phyloP scores from a whole-genome alignment of 139 green algal species.

The Closterium sp. region DNA sequence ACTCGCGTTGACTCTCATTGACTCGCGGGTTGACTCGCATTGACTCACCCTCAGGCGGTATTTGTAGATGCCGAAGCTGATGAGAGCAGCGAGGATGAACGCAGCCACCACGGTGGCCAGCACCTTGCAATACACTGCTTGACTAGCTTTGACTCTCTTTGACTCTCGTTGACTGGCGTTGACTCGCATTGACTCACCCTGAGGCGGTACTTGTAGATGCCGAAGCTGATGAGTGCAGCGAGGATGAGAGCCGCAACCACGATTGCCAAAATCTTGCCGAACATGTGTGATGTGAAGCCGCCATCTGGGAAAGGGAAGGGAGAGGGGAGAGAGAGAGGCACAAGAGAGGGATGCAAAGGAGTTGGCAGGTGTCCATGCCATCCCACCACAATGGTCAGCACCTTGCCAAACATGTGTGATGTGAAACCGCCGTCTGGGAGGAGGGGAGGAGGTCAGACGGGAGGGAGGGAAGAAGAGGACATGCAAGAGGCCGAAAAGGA shows the following conservation, averaged over 20 bases:
- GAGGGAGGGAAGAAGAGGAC: too few relatives aligned
- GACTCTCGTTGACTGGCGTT: not conserved
- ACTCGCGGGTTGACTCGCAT: not conserved
- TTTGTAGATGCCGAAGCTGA: not conserved
- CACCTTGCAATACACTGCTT: too few relatives aligned
- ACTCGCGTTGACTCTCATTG: too few relatives aligned
- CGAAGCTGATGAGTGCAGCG: conserved; percentile 28
- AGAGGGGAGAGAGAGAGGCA: not conserved
- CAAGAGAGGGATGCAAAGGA: too few relatives aligned
- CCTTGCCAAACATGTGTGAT: not conserved
- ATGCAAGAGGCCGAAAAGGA: too few relatives aligned
- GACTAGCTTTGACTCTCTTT: too few relatives aligned
- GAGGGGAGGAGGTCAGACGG: too few relatives aligned
- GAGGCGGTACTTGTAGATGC: conserved; percentile 51
- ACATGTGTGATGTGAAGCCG: not conserved
- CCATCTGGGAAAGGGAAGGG: not conserved
- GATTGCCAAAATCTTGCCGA: not conserved
- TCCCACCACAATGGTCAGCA: not conserved
- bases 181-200: conserved; percentile 16
- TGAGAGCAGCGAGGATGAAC: not conserved
- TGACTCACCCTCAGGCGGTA: conserved; percentile 3
- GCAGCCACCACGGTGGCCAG: too few relatives aligned
- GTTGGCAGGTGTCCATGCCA: too few relatives aligned
- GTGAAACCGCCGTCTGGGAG: not conserved
- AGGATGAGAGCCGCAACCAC: conserved; percentile 22